Evolutionary conservation across 2,329 filamentous ascomycete species (phyloP), one percentile per base, ranked within the genome.

Genomic region (Diaporthe vaccinii): DNA sequence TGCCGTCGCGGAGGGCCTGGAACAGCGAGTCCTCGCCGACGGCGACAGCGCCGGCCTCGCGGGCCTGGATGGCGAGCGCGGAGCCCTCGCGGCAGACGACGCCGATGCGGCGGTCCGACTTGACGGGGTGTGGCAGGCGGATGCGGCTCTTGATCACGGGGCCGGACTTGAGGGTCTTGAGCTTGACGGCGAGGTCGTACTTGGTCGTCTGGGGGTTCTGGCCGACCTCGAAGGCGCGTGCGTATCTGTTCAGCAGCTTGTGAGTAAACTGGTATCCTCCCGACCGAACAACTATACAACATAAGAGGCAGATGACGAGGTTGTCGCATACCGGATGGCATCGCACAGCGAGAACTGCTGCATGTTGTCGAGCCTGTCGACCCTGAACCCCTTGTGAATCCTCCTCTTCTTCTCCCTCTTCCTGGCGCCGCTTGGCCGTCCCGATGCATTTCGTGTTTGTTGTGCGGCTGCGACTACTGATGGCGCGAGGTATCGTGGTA

Each of bases 171-270:
- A 91, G 89, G 2, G 96, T 95, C 81, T 93, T 93, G 77, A 99
- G 87, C 81, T 93, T 95, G 80, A 99, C 87, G 80, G 94, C 90
- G 69, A 98, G 81, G 83, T 98, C 97, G 87, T 99, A 99, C 84
- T 98, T 98, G 79, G 92, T 88, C 15, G 88, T 87, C 3, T 89
- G 88, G 4, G 94, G 93, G 67, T 93, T 90, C 72, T 91, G 91
- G 81, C 97, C 96, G 80, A 98, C 96, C 90, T 99, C 97, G 81
- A 93, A 92, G 65, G 97, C 96, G 81, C 95, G 94, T 78, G 99
- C 91, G 83, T 98, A 97, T 82, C 95, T 98, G 79, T 39, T 75
- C 62, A 31, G 41, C 36, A 7, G 57, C 46, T 70, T 39, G 70
- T 73, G 1, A 70, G 41, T 67, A 7, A 9, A 4, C 1, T 20